Conservation (phyloP, 225 moss, liverwort and hornwort species). For the Marchantia polymorpha region DNA sequence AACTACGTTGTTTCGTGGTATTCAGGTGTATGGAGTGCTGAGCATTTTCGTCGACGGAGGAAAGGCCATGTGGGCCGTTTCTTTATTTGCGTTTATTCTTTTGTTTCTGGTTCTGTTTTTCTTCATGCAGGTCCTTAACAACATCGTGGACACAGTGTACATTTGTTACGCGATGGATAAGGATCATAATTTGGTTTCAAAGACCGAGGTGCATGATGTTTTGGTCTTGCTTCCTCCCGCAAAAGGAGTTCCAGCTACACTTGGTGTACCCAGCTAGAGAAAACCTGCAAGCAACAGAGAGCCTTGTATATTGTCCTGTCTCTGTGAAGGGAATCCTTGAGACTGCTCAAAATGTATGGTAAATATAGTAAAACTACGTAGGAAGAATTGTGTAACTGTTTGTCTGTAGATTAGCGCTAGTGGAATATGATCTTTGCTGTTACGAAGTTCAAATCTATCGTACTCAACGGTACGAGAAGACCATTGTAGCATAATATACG, state of each 20-base stretch:
- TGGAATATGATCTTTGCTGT: not conserved
- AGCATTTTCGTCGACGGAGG: constrained; percentile 40
- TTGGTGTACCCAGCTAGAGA: constrained; percentile 13
- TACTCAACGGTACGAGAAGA: not conserved
- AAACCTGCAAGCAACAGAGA: not conserved
- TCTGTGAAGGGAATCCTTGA: not conserved
- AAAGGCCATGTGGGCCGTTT: constrained; percentile 33
- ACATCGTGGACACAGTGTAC: constrained; percentile 78
- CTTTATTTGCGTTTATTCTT: constrained; percentile 35
- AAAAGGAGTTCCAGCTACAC: constrained; percentile 22
- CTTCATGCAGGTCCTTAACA: constrained; percentile 52
- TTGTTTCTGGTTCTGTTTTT: constrained; percentile 48
- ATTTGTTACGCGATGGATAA: constrained; percentile 91
- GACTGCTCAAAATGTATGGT: not conserved
- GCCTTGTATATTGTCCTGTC: not conserved
- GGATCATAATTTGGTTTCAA: constrained; percentile 62
- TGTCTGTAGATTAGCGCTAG: not conserved
- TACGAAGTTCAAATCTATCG: no score
- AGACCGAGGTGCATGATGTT: constrained; percentile 64
- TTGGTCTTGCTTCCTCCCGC: constrained; percentile 65
- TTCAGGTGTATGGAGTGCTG: constrained; percentile 62
- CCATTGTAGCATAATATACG: not conserved
- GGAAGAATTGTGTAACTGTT: not conserved
- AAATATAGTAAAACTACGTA: not conserved
- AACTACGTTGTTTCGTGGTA: not conserved